phyloP scores from a whole-genome alignment of 257 asterid genomes.

The Petunia axillaris region DNA sequence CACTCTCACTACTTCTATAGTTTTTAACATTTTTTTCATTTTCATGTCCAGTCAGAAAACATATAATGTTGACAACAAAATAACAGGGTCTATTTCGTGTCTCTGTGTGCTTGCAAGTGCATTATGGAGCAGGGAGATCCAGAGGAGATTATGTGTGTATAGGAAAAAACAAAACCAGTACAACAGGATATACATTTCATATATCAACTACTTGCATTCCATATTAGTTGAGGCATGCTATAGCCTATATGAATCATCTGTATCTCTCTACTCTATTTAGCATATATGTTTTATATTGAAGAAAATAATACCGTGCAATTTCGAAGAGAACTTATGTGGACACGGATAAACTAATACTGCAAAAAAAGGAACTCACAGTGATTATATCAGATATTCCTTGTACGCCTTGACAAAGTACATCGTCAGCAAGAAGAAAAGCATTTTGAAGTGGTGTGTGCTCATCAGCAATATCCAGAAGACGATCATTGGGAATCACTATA shows the following conservation, averaged over 20 bases:
- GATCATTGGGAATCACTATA: conserved; percentile 93
- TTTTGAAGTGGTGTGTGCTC: conserved; percentile 95
- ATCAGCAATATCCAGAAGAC: conserved; percentile 85
- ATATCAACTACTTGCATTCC: no score
- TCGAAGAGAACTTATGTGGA: background rate
- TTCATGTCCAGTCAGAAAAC: background rate
- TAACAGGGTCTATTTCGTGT: background rate
- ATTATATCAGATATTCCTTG: conserved; percentile 98
- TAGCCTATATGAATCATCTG: background rate
- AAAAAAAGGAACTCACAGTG: conserved; percentile 53
- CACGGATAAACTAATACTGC: background rate
- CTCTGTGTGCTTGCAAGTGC: background rate
- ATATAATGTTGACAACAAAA: background rate
- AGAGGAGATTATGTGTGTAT: background rate
- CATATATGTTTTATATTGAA: background rate
- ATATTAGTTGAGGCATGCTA: background rate
- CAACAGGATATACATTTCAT: no score
- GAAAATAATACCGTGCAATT: background rate
- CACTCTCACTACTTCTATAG: background rate
- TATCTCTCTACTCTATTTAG: background rate
- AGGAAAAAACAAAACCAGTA: no score
- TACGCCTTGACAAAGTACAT: conserved; percentile 94
- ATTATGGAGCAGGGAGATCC: background rate
- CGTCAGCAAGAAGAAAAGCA: conserved; percentile 98
- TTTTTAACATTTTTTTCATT: background rate